phyloP scores from a whole-genome alignment of 805 yeast species.

The Lipomyces lipofer region DNA sequence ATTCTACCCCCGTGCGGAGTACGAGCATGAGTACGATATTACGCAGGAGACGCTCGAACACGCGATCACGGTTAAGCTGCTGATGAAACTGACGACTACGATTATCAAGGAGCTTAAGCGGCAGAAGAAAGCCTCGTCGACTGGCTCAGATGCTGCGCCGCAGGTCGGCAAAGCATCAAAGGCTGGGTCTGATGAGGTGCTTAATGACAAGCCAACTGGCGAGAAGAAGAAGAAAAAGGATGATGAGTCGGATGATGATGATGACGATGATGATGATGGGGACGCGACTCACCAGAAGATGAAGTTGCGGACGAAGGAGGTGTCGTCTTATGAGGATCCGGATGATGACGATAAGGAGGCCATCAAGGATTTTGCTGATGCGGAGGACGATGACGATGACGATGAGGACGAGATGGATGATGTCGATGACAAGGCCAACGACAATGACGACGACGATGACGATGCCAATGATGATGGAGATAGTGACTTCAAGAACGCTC shows the following conservation, averaged over 20 bases:
- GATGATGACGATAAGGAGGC: conserved; percentile 94
- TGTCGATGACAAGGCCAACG: conserved; percentile 38
- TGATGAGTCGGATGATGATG: conserved; percentile 39
- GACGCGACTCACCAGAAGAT: conserved; percentile 62
- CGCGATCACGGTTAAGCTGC: conserved; percentile 64
- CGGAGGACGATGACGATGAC: conserved; percentile 52
- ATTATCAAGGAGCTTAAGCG: conserved; percentile 80
- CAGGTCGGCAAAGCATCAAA: conserved; percentile 45
- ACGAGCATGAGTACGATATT: conserved; percentile 85
- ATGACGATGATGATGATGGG: conserved; percentile 58
- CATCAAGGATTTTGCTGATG: conserved; percentile 79
- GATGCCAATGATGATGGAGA: conserved; percentile 48
- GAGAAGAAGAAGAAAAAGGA: conserved; percentile 29
- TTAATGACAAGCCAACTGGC: conserved; percentile 50
- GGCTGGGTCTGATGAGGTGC: conserved; percentile 56
- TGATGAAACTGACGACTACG: conserved; percentile 62
- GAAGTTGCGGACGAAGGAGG: conserved; percentile 69
- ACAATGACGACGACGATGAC: conserved; percentile 40
- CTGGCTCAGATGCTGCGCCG: conserved; percentile 36
- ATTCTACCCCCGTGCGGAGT: conserved; percentile 75
- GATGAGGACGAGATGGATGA: conserved; percentile 37
- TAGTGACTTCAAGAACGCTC: conserved; percentile 45
- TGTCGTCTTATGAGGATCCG: conserved; percentile 90
- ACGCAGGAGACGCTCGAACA: conserved; percentile 73
- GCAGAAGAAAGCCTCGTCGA: conserved; percentile 56